Evolutionary conservation across 78 protist species (phyloP).

Genomic region (Dictyostelium brefeldianum): DNA sequence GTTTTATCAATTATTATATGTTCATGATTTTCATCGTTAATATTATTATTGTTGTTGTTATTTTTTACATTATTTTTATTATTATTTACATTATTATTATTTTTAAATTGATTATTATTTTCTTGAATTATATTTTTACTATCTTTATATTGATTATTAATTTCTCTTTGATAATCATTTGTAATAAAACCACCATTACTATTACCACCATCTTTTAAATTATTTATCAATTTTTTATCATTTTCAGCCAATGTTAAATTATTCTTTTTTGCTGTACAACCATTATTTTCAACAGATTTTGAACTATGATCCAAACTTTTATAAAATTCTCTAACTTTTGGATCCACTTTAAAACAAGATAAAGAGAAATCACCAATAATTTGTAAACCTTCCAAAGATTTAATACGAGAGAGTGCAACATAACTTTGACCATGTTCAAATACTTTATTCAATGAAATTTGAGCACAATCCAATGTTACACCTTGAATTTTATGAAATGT

Average conservation of each 20-base stretch:
- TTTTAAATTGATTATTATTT: background rate
- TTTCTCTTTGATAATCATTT: too few species aligned
- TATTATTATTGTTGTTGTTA: background rate
- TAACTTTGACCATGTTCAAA: slow-evolving; percentile 88
- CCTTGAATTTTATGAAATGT: slow-evolving; percentile 94
- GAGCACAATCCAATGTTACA: slow-evolving; percentile 82
- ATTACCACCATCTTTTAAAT: too few species aligned
- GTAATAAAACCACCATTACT: too few species aligned
- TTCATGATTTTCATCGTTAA: background rate
- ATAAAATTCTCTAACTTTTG: slow-evolving; percentile 38
- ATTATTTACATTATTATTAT: background rate
- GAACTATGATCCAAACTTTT: background rate
- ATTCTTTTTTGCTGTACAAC: background rate
- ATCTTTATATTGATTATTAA: background rate
- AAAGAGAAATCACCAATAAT: slow-evolving; percentile 22
- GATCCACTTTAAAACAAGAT: slow-evolving; percentile 38
- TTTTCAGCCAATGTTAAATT: background rate
- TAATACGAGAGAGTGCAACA: slow-evolving; percentile 87
- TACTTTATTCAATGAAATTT: slow-evolving; percentile 62
- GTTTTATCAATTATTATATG: background rate
- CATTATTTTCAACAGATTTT: background rate
- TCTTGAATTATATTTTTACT: background rate
- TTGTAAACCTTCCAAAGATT: slow-evolving; percentile 83
- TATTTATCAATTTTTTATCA: too few species aligned
- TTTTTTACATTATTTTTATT: background rate